phyloP scores from a whole-genome alignment of 2,329 filamentous ascomycete genomes.

The Emericellopsis atlantica region DNA sequence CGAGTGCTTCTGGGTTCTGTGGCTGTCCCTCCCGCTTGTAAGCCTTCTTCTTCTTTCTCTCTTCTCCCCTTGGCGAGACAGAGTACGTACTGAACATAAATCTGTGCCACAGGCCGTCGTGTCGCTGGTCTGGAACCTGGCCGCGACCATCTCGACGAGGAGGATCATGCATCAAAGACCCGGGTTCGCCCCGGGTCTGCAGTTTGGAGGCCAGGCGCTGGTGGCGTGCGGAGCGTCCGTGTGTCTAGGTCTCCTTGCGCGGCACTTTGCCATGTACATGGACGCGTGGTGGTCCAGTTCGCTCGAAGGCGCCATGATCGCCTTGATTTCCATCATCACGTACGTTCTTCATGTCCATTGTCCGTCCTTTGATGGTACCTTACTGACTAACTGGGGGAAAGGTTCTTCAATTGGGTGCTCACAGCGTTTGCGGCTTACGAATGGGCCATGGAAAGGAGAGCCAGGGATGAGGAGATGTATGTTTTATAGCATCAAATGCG shows the following conservation, averaged over 20 bases:
- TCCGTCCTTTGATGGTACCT: neutral
- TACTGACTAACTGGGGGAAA: neutral
- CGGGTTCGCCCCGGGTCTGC: constrained; percentile 6
- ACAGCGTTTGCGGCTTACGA: constrained; percentile 1
- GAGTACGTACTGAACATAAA: neutral
- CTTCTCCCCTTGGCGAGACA: neutral
- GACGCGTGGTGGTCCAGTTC: constrained; percentile 6
- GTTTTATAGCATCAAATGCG: constrained; percentile 1
- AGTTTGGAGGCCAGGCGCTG: constrained; percentile 8
- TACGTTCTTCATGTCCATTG: constrained; percentile 3
- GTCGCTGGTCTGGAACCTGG: constrained; percentile 9
- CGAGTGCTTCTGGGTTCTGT: constrained; percentile 11
- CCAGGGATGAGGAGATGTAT: constrained; percentile 1
- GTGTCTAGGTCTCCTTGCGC: constrained; percentile 10
- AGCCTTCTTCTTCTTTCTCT: too few species aligned
- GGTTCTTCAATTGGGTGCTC: constrained; percentile 2
- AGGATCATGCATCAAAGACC: constrained; percentile 8
- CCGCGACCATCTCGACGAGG: constrained; percentile 9
- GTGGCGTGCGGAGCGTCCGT: constrained; percentile 9
- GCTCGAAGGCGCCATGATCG: constrained; percentile 9
- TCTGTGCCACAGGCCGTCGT: constrained; percentile 2
- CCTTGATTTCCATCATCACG: constrained; percentile 11
- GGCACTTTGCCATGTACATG: constrained; percentile 7
- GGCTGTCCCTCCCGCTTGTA: constrained; percentile 11
- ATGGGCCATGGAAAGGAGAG: neutral